Conservation (phyloP, 306 rosid species). For the Pachyrhizus erosus region DNA sequence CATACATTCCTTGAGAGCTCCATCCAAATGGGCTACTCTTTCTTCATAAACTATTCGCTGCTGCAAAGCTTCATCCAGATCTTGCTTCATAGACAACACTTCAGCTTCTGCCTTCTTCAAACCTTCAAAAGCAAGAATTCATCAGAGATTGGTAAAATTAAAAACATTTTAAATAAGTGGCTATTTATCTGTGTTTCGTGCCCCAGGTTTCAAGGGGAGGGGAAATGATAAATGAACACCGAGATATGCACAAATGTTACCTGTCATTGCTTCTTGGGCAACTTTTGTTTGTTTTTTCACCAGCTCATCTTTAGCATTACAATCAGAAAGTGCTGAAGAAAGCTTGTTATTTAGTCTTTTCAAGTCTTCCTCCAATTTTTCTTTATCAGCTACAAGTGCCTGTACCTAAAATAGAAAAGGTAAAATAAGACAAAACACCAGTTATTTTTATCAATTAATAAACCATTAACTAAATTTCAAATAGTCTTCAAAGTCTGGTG, state of each 20-base stretch:
- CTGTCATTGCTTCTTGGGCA: constrained; percentile 78
- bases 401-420: constrained; percentile 53
- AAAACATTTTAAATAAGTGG: not conserved
- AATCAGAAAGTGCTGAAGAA: constrained; percentile 64
- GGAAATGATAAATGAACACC: constrained; percentile 23
- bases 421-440: constrained; percentile 9
- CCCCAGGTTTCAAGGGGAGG: not conserved
- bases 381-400: constrained; percentile 71
- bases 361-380: constrained; percentile 71
- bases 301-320: constrained; percentile 77
- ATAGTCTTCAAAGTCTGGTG: not conserved
- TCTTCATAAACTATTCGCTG: constrained; percentile 65
- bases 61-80: constrained; percentile 65
- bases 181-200: constrained; percentile 6
- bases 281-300: constrained; percentile 72
- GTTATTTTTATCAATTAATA: not conserved
- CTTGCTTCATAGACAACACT: constrained; percentile 58
- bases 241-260: constrained; percentile 44
- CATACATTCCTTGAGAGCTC: constrained; percentile 88
- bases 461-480: not conserved
- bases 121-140: constrained; percentile 55
- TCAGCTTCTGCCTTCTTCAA: constrained; percentile 78
- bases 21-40: constrained; percentile 75
- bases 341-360: constrained; percentile 63
- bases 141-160: constrained; percentile 22